These are phyloP conservation scores for Lyophyllum atratum DNA, from an alignment of 768 basidiomycete species.

Conservation along the genomic window DNA sequence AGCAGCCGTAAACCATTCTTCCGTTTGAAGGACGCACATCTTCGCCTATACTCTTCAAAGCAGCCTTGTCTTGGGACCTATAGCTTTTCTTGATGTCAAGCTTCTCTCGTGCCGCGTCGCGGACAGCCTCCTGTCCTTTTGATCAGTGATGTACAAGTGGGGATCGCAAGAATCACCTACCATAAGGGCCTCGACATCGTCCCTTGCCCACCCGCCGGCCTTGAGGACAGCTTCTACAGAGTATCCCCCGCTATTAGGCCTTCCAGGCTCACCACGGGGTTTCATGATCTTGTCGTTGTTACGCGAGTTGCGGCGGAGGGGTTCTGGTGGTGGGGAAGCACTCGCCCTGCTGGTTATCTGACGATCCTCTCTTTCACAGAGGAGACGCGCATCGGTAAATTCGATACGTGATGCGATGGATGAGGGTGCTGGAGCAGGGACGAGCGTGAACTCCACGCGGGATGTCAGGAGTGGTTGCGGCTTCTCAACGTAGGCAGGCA, in stretches of 20 bases:
- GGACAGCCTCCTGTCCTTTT: constrained; percentile 1
- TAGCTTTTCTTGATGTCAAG: constrained; percentile 5
- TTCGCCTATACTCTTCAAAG: constrained; percentile 3
- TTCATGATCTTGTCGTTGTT: constrained; percentile 3
- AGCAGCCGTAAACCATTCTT: too few species aligned
- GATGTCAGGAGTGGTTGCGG: constrained; percentile 1
- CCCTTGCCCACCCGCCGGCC: constrained; percentile 7
- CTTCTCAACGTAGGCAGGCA: background rate
- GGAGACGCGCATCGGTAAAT: constrained; percentile 2
- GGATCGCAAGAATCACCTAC: background rate
- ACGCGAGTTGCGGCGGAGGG: too few species aligned
- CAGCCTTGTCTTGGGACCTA: background rate
- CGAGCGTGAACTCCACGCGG: constrained; percentile 1
- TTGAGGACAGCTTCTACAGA: background rate
- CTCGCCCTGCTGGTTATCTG: too few species aligned
- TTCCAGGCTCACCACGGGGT: constrained; percentile 10
- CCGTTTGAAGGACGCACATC: background rate
- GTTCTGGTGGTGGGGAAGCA: too few species aligned
- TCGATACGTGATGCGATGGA: constrained; percentile 3
- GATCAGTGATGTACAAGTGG: background rate
- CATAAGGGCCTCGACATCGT: background rate
- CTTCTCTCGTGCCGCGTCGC: background rate
- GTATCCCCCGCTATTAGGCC: constrained; percentile 8
- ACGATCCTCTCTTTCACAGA: background rate
- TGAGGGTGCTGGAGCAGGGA: background rate